A percentile compares a stretch with the other conserved stretches of the same genome.
Evolutionary conservation across 2,329 filamentous ascomycete genomes (phyloP).

Genomic region (Diaporthe eres): DNA sequence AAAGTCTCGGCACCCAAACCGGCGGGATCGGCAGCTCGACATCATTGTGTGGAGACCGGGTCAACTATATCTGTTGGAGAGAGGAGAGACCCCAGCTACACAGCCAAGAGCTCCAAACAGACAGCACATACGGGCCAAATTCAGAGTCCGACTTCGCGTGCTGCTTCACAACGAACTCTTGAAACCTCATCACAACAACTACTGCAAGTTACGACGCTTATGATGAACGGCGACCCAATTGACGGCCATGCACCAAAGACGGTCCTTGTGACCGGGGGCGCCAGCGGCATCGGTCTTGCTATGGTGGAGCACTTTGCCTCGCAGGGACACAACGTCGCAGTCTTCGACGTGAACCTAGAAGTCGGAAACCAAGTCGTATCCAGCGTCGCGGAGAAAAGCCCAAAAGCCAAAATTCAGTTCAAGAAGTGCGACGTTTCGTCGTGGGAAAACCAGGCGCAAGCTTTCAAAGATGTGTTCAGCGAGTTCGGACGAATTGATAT

Average conservation of each 20-base stretch:
- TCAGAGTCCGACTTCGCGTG: background rate
- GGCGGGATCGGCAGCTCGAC: slow-evolving; percentile 24
- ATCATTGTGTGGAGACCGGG: slow-evolving; percentile 29
- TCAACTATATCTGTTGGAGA: slow-evolving; percentile 25
- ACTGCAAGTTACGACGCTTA: background rate
- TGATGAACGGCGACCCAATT: background rate
- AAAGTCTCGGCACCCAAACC: slow-evolving; percentile 24
- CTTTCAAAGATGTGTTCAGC: slow-evolving; percentile 47
- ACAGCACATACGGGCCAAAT: background rate
- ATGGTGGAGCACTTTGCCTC: slow-evolving; percentile 54
- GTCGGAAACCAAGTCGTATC: slow-evolving; percentile 46
- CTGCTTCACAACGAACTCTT: background rate
- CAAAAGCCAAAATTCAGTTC: slow-evolving; percentile 49
- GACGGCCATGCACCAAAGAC: slow-evolving; percentile 40
- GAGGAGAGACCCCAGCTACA: background rate
- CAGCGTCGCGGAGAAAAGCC: slow-evolving; percentile 47
- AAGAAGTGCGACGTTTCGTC: slow-evolving; percentile 54
- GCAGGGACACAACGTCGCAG: slow-evolving; percentile 50
- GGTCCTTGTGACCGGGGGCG: slow-evolving; percentile 54
- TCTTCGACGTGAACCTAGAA: slow-evolving; percentile 52
- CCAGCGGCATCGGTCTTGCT: slow-evolving; percentile 53
- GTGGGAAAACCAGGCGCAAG: slow-evolving; percentile 52
- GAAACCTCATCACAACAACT: too few species aligned
- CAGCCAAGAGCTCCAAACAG: background rate
- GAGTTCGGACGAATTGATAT: slow-evolving; percentile 55